phyloP scores from a whole-genome alignment of 2,329 filamentous ascomycete species.

The Ophiostoma sp. region DNA sequence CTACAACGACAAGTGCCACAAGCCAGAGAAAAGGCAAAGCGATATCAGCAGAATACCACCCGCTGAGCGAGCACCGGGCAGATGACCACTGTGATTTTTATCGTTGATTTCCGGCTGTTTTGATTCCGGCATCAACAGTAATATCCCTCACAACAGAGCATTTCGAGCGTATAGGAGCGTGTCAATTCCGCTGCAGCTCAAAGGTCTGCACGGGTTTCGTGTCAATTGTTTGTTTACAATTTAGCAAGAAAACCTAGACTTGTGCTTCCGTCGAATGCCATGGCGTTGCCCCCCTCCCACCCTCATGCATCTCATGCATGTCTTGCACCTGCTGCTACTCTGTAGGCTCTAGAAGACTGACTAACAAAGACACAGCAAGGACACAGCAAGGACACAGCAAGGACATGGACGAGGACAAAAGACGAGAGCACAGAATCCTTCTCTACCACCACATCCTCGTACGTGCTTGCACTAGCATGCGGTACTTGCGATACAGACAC shows the following conservation, averaged over 20 bases:
- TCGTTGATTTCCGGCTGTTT: neutral
- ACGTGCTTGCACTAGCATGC: constrained; percentile 1
- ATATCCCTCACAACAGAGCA: neutral
- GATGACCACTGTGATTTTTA: neutral
- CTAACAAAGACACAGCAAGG: neutral
- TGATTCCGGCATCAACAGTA: neutral
- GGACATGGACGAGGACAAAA: neutral
- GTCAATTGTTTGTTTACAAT: constrained; percentile 13
- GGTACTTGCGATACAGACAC: neutral
- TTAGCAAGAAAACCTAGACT: no score
- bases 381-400: neutral
- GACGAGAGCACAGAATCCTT: neutral
- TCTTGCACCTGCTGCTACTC: neutral
- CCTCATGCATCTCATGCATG: neutral
- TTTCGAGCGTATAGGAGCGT: constrained; percentile 5
- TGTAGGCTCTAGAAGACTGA: neutral
- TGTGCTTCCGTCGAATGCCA: neutral
- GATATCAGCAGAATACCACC: neutral
- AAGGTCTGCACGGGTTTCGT: neutral
- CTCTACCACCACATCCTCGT: constrained; percentile 3
- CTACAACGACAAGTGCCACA: neutral
- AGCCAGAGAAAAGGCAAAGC: neutral
- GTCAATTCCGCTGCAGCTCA: neutral
- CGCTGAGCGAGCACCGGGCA: neutral
- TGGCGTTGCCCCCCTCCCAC: constrained; percentile 16